Evolutionary conservation across 1,284 basidiomycete species (phyloP), one percentile per base, ranked within the genome.

Genomic region (Cystobasidiaceae sp.): DNA sequence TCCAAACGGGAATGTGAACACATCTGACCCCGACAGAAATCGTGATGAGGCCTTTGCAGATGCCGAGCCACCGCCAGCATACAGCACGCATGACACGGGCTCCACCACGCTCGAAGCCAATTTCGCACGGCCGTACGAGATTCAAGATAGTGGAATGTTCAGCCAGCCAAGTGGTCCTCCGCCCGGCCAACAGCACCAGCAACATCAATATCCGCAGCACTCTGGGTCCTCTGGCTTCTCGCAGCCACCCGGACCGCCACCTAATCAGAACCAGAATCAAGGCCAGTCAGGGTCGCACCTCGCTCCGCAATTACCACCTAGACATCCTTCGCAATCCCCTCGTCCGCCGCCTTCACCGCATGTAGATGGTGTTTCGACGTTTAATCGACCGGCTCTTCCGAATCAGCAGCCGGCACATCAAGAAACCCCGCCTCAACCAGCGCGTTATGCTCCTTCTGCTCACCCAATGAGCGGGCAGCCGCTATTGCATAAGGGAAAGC

Each of bases 401-500:
- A 49, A 43, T 15, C 30, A 46, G 23, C 48, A 43, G 23, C 56
- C 60, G 3, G 61, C 68, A 13, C 56, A 52, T 57, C 25, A 41
- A 6, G 41, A 43, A 55, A 15, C 57, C 19, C 57, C 44, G 11
- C 45, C 32, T n/a, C 27, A 23, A n/a, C 37, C 58, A 15, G 19
- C 27, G 44, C 33, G 34, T 23, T 73, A 71, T 65, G 34, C 30
- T 7, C 72, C 72, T 15, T 68, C 69, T 1, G 62, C 58, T 6
- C 19, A 21, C 25, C 68, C 72, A 0, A 68, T 58, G 15, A 67
- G 67, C 0, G 72, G 72, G 0, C 72, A 73, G 27, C 70, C 72
- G 1, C 49, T 69, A 9, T 49, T 72, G 8, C 44, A 69, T 27
- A 43, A 65, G 19, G 70, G 68, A 0, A 56, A 48, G 27, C 25